Base-by-base conservation (phyloP, 495 filamentous ascomycete genomes). In the Podospora comata region DNA sequence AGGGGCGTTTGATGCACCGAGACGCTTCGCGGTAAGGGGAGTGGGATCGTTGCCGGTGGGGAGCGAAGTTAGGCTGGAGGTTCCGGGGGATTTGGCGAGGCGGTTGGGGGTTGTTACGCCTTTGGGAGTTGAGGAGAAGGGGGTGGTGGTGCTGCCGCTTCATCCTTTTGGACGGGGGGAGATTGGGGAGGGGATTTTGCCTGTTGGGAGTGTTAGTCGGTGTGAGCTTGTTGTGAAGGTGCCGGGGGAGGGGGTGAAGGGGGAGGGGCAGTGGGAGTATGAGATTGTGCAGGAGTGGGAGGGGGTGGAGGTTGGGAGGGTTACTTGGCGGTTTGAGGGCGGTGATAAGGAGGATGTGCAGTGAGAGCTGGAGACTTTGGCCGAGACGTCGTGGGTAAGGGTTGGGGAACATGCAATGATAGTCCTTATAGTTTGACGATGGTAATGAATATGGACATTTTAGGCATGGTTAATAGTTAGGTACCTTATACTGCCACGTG, bases 241-340 rank as follows among this genome's bases (percentile, higher is more conserved):
- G 5, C 27, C 48, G 2, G 66, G 57, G 3, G 65, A 63, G 0
- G 9, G 3, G 27, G 54, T 61, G 18, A 23, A 26, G n/a, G 30
- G 9, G 30, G 19, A 39, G 44, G 48, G 5, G 39, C 15, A 27
- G 9, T 54, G 7, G 30, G 59, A 62, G 60, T 56, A 57, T 58
- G 66, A 60, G 48, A 53, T 67, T 3, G 48, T 63, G 60, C 66
- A 67, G 66, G 60, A 62, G 66, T 62, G 59, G 66, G 48, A 62
- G 13, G 65, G 59, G 15, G 19, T 39, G 2, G 66, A 63, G 27
- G 66, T 67, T 30, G 66, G 66, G 7, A 67, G 66, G 48, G n/a
- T 67, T 3, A 67, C 60, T 3, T 63, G 60, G 59, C 6, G 27
- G 60, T 67, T 67, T 63, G 66, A 48, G 39, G 15, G 39, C 6